A percentile compares a stretch with the other conserved stretches of the same genome.
Evolutionary conservation across 345 rosid genomes (phyloP).

Genomic region (Citrus mangshanensis): DNA sequence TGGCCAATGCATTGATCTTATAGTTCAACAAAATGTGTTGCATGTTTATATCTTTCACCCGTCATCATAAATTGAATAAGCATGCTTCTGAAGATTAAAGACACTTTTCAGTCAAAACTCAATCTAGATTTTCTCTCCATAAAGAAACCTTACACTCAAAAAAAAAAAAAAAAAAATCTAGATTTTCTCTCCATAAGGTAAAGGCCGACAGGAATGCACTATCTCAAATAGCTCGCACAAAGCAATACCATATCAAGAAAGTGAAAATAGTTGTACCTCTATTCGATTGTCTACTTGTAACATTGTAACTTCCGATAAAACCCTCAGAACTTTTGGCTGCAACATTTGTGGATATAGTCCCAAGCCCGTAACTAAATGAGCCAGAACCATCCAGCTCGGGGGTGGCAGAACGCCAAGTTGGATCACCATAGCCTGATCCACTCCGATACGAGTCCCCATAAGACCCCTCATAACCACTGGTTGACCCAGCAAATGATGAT

Average conservation of each 20-base stretch:
- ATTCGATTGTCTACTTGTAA: slow-evolving; percentile 68
- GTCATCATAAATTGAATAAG: neutral
- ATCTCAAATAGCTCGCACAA: neutral
- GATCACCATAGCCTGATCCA: slow-evolving; percentile 64
- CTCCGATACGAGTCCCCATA: slow-evolving; percentile 59
- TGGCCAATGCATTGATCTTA: neutral
- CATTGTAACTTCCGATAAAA: slow-evolving; percentile 72
- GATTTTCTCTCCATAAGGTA: neutral
- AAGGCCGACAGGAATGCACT: neutral
- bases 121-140: neutral
- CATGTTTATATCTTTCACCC: neutral
- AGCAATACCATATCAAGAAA: neutral
- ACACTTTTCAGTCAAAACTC: neutral
- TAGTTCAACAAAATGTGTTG: neutral
- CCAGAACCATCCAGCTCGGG: slow-evolving; percentile 63
- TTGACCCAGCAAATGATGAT: slow-evolving; percentile 58
- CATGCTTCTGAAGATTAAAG: neutral
- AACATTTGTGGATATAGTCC: slow-evolving; percentile 60
- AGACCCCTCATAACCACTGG: slow-evolving; percentile 56
- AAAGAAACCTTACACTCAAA: neutral
- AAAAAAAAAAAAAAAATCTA: neutral
- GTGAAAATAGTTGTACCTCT: slow-evolving; percentile 56
- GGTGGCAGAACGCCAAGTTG: slow-evolving; percentile 72
- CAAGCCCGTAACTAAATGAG: slow-evolving; percentile 64
- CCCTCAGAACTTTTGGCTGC: slow-evolving; percentile 58